Percentiles rank a stretch among this genome's conserved stretches.
phyloP scores from a whole-genome alignment of 106 monocot species.

The Allium sativum region DNA sequence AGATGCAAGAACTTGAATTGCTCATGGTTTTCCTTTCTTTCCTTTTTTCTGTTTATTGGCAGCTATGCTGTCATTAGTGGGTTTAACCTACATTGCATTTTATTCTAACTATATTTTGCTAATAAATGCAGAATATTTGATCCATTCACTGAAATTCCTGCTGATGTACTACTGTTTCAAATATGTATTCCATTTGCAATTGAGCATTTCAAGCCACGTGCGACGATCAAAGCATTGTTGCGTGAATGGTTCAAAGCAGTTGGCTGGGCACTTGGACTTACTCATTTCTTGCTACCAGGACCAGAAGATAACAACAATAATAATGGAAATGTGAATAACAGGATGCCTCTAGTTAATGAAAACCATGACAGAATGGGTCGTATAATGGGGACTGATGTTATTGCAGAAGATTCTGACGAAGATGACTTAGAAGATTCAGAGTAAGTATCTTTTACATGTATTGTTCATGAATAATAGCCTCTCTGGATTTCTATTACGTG shows the following conservation, averaged over 20 bases:
- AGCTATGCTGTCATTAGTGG: not conserved
- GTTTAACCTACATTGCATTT: no score
- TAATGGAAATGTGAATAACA: slow-evolving; percentile 50
- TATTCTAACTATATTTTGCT: not conserved
- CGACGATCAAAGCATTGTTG: slow-evolving; percentile 71
- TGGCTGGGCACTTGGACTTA: slow-evolving; percentile 97
- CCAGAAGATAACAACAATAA: slow-evolving; percentile 65
- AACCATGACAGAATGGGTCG: slow-evolving; percentile 36
- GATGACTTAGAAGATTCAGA: slow-evolving; percentile 87
- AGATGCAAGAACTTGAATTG: not conserved
- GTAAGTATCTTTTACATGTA: slow-evolving; percentile 26
- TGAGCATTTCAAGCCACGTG: slow-evolving; percentile 89
- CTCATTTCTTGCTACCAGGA: slow-evolving; percentile 73
- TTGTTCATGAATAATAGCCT: not conserved
- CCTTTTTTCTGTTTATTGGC: not conserved
- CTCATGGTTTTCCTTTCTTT: not conserved
- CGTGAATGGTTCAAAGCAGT: slow-evolving; percentile 79
- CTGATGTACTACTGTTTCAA: slow-evolving; percentile 91
- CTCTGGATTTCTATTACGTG: no score
- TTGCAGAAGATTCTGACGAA: slow-evolving; percentile 56
- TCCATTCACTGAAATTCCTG: slow-evolving; percentile 94
- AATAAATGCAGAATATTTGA: slow-evolving; percentile 67
- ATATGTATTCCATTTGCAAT: slow-evolving; percentile 98
- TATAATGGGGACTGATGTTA: slow-evolving; percentile 19
- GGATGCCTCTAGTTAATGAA: slow-evolving; percentile 34